Evolutionary conservation across 768 basidiomycete species (phyloP), one percentile per base, ranked within the genome.

Genomic region (Scleroderma bovista): DNA sequence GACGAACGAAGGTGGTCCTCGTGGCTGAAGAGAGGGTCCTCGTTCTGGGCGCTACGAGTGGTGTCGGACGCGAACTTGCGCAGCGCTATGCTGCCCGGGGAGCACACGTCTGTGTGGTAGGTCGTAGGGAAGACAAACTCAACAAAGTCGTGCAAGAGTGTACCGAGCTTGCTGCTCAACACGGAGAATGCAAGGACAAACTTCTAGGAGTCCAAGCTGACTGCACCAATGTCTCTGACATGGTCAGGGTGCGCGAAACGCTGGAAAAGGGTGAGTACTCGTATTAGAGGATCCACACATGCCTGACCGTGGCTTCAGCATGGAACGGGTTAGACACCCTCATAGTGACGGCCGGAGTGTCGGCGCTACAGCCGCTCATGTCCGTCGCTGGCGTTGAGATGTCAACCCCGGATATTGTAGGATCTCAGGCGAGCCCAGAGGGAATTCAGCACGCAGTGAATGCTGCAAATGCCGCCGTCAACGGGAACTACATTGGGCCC

Each of bases 241-340:
- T 93, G 78, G 64, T 88, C 8, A 66, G 65, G 5, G 60, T 91
- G 12, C 67, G 88, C 43, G 69, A 72, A 10, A 57, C 61, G 1
- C 50, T 94, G 22, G 71, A 78, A 39, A 65, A 69, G 55, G 76
- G 92, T 88, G 45, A 38, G 80, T 69, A 31, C 34, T 19, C 24
- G 26, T 31, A 20, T 46, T 26, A 48, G 23, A 36, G 12, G 16
- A 33, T 20, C 4, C 11, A 22, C 3, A 32, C 12, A 19, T 9
- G 4, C 19, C 11, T 10, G 12, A 2, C 23, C 39, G 6, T 26
- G n/a, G 9, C 50, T 29, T 2, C 53, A 94, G 93, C 74, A 55
- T 93, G 91, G 90, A 71, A 69, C 1, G 88, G 91, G 15, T 56
- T 94, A 1, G 93, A 95, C 64, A 95, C 93, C 0, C 61, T 95